Percentiles rank a stretch among this genome's conserved stretches.
These are phyloP conservation scores for Ogataea degrootiae DNA, from an alignment of 805 yeast genomes.

Conservation along the genomic window DNA sequence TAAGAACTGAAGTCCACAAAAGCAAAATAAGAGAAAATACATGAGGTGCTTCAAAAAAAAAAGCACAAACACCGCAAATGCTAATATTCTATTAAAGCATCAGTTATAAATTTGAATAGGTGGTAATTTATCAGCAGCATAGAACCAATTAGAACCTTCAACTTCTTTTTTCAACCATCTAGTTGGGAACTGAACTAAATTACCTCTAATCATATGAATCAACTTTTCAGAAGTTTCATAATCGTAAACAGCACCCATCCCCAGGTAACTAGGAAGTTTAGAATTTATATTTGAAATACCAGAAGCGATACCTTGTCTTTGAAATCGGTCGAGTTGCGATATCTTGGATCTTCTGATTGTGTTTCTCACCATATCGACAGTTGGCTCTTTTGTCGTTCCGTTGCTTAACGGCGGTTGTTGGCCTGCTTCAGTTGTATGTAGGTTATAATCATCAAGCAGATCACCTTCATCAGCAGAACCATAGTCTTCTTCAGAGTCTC, in stretches of 20 bases:
- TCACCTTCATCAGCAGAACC: slow-evolving; percentile 3
- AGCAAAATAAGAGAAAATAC: too few species aligned
- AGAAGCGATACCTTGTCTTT: slow-evolving; percentile 8
- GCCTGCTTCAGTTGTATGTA: background rate
- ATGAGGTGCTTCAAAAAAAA: background rate
- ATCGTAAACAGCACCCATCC: slow-evolving; percentile 36
- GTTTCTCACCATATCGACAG: slow-evolving; percentile 12
- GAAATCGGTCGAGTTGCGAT: slow-evolving; percentile 28
- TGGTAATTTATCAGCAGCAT: slow-evolving; percentile 87
- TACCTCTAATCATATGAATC: slow-evolving; percentile 72
- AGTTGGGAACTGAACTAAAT: slow-evolving; percentile 85
- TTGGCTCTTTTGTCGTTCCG: background rate
- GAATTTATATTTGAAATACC: slow-evolving; percentile 5
- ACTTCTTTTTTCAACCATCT: slow-evolving; percentile 87
- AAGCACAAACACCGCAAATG: background rate
- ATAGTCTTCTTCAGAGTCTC: background rate
- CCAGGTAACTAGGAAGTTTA: slow-evolving; percentile 10
- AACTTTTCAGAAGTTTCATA: slow-evolving; percentile 72
- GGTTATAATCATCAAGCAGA: slow-evolving; percentile 1
- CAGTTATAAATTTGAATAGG: slow-evolving; percentile 91
- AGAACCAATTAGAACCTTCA: slow-evolving; percentile 92
- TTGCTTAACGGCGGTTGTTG: background rate
- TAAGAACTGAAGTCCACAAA: too few species aligned
- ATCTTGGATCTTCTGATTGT: slow-evolving; percentile 21
- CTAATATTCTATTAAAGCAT: background rate